A percentile compares a stretch with the other conserved stretches of the same genome.
Conservation (phyloP, 371 early-diverging fungal genomes). For the Apophysomyces sp. region DNA sequence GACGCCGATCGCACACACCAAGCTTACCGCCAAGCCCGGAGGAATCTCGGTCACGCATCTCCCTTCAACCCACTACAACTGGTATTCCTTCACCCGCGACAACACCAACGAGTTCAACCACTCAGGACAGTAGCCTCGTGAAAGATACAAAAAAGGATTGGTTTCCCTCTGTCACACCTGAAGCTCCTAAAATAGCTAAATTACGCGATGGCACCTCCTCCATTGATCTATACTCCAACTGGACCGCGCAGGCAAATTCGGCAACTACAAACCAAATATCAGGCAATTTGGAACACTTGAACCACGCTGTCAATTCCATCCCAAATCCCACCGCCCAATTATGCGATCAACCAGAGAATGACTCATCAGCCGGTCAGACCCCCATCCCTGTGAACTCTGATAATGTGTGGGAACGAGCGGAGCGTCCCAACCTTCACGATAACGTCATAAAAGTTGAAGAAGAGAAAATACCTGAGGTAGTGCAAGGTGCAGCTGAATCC, state of each 20-base stretch:
- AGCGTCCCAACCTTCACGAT: too few species aligned
- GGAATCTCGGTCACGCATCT: neutral
- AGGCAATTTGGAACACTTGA: neutral
- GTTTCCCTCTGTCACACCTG: neutral
- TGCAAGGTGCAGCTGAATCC: neutral
- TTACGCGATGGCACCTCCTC: neutral
- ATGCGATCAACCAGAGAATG: neutral
- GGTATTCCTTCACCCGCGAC: neutral
- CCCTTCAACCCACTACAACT: neutral
- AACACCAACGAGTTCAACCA: neutral
- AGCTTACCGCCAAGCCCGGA: neutral
- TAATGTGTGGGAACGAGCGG: too few species aligned
- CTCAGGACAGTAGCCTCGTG: neutral
- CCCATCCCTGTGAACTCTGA: too few species aligned
- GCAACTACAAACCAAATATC: neutral
- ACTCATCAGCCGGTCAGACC: too few species aligned
- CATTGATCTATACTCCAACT: neutral
- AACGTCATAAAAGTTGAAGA: neutral
- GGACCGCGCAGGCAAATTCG: too few species aligned
- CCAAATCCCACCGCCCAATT: neutral
- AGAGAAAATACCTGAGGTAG: neutral
- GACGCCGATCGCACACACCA: neutral
- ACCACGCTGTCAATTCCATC: neutral
- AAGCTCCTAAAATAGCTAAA: neutral
- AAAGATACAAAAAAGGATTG: neutral